Base-by-base conservation (phyloP, 805 yeast genomes). In the Barnettozyma vustinii region DNA sequence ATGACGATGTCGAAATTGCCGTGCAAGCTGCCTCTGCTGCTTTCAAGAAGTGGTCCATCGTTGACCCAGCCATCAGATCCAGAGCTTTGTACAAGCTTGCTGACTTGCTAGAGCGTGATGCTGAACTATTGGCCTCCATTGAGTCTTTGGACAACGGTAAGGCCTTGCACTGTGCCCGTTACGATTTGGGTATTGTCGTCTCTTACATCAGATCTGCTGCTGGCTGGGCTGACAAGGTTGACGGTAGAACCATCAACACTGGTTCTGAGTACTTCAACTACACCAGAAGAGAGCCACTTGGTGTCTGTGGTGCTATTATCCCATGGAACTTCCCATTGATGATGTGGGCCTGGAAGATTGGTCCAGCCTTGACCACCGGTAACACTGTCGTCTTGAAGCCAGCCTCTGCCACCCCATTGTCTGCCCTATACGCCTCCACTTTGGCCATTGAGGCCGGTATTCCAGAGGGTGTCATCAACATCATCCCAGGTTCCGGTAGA, bases 311-410 rank as follows among this genome's bases (percentile, higher is more conserved):
- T 56, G 89, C 83, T 67, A 84, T 85, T 55, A 84, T 85, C 54
- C 91, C 92, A 64, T 85, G 91, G 91, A 85, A 85, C 66, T 85
- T 85, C 79, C 92, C 92, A 59, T 68, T 85, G 55, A 75, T 85
- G 73, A 84, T 85, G 87, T 75, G 82, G 66, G 68, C 86, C 40
- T 85, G 92, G 92, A 85, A 85, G 65, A 72, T 85, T 51, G 88
- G 85, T 47, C 91, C 92, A 42, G 88, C 87, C 53, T 71, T 84
- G 60, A 86, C 86, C 45, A 80, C 89, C 56, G 89, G 89, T 70
- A 83, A 84, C 72, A 80, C 87, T 45, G 72, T 80, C 56, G 81
- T 85, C 47, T 69, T 85, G 63, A 85, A 85, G 68, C 82, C 91
- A 37, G 89, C 92, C 44, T 83, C 83, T 62, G 79, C 86, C 48